phyloP scores from a whole-genome alignment of 1,284 basidiomycete genomes.

The Sanguinoderma infundibulare region DNA sequence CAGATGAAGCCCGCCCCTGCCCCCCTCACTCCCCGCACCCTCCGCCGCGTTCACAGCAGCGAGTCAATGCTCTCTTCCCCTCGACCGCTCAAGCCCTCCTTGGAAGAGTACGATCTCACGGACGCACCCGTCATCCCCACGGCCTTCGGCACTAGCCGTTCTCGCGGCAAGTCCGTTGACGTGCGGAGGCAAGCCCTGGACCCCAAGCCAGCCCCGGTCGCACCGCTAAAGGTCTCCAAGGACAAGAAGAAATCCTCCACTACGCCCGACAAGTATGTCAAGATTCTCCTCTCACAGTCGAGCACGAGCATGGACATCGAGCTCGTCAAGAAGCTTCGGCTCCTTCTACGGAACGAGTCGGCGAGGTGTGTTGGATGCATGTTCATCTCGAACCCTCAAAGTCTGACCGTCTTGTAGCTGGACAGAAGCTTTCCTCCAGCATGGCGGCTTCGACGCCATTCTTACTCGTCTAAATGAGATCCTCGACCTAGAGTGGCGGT shows the following conservation, averaged over 20 bases:
- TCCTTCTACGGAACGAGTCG: conserved; percentile 85
- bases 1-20: conserved; percentile 43
- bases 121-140: conserved; percentile 7
- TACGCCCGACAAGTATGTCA: conserved; percentile 67
- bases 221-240: conserved; percentile 43
- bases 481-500: conserved; percentile 96
- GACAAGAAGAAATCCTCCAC: conserved; percentile 41
- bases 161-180: conserved; percentile 30
- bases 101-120: conserved; percentile 38
- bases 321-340: conserved; percentile 73
- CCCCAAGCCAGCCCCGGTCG: conserved; percentile 15
- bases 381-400: not conserved
- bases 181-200: conserved; percentile 37
- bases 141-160: conserved; percentile 20
- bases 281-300: conserved; percentile 65
- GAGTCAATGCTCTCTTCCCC: conserved; percentile 59
- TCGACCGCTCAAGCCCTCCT: conserved; percentile 29
- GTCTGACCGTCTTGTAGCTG: conserved; percentile 53
- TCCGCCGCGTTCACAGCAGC: conserved; percentile 72
- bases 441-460: conserved; percentile 87
- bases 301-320: conserved; percentile 76
- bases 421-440: conserved; percentile 88
- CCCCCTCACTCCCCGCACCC: conserved; percentile 34
- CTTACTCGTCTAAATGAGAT: conserved; percentile 90
- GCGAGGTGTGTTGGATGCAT: conserved; percentile 60